phyloP scores from a whole-genome alignment of 495 filamentous ascomycete species.

The Aspergillus sclerotiicarbonarius region DNA sequence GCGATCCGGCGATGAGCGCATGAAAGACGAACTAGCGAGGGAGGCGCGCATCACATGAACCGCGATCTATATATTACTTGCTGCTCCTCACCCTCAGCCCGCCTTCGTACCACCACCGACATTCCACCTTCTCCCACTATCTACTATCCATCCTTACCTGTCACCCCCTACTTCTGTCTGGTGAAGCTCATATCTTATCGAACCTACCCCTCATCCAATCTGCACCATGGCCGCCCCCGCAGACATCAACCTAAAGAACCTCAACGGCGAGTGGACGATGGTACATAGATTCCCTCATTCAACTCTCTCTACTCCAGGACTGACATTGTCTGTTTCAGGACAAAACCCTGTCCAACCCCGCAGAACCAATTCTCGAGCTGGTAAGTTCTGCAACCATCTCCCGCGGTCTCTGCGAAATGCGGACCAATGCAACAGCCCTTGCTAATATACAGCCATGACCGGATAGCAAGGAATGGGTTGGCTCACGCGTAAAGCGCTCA shows the following conservation, averaged over 20 bases:
- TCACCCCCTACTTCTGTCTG: not conserved
- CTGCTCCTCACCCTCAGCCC: not conserved
- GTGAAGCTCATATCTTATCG: not conserved
- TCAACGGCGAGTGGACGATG: slow-evolving; percentile 77
- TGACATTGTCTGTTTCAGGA: slow-evolving; percentile 52
- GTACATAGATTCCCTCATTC: slow-evolving; percentile 44
- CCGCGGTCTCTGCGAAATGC: not conserved
- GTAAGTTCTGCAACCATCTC: slow-evolving; percentile 32
- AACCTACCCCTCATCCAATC: slow-evolving; percentile 13
- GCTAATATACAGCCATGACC: slow-evolving; percentile 15
- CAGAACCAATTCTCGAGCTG: slow-evolving; percentile 69
- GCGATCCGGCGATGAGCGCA: not conserved
- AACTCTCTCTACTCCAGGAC: not conserved
- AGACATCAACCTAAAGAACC: slow-evolving; percentile 65
- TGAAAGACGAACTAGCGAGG: too few relatives aligned
- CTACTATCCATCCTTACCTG: not conserved
- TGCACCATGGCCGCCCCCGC: slow-evolving; percentile 79
- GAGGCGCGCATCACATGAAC: not conserved
- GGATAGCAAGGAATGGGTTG: slow-evolving; percentile 78
- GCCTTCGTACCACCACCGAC: not conserved
- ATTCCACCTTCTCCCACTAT: not conserved
- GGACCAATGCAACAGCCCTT: slow-evolving; percentile 4
- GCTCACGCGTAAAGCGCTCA: slow-evolving; percentile 74
- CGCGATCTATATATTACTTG: not conserved
- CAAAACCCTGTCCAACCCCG: slow-evolving; percentile 69